Evolutionary conservation across 2,329 filamentous ascomycete species (phyloP), one percentile per base, ranked within the genome.

Genomic region (Endoconidiophora laricicola): DNA sequence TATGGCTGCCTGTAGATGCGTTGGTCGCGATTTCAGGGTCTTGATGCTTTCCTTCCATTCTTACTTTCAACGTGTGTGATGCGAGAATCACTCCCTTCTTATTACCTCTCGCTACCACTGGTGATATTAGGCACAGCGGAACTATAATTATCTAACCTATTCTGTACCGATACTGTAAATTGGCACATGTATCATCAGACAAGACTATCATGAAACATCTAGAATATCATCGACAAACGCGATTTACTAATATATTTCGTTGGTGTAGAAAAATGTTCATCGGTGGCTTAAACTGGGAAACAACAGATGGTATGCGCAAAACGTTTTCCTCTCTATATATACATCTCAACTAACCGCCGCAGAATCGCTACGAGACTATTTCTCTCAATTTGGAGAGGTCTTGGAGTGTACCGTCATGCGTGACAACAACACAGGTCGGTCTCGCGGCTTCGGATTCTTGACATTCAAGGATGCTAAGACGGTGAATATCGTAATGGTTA

Each of bases 371-470:
- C 85, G 87, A 58, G 85, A 95, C 56, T 98, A 98, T 64, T 98
- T 98, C 64, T 88, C 90, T 10, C 87, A 96, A 59, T 98, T 94
- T 62, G 91, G 91, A 54, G 91, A 98, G 63, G 91, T 98, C 42
- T 76, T 90, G 26, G 91, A 98, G 69, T 96, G 91, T 64, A 98
- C 91, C 14, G 91, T 98, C n/a, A 98, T 98, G 91, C 79, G 91
- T 56, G 91, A 98, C 66, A 88, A 87, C 54, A 83, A 85, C 46
- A 94, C 87, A 7, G 91, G 91, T 41, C 81, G 91, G 55, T 96
- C 91, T 26, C 79, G 91, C 66, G 91, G 91, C 22, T 98, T 98
- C 59, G 91, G 91, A 26, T 98, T 98, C 67, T 72, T 98, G 55
- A 98, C 91, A 0, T 98, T 98, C 72, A 93, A 86, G 63, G 91